Conservation (phyloP, 1,284 basidiomycete species). For the Volvariella volvacea region DNA sequence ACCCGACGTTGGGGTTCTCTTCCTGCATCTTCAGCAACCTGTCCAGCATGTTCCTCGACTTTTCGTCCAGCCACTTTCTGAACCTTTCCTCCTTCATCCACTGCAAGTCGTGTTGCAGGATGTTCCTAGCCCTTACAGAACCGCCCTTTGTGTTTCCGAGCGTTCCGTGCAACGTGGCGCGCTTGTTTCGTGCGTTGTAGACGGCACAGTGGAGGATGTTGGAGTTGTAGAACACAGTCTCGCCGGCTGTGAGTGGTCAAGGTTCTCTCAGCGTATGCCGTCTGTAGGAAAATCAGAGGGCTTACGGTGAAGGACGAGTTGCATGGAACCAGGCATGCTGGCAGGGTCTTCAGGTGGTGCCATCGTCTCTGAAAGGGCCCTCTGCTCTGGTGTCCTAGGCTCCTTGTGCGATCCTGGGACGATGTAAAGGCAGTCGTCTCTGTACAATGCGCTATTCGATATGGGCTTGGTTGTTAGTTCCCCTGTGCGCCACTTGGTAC, state of each 20-base stretch:
- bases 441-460: conserved; percentile 61
- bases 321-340: conserved; percentile 64
- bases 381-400: conserved; percentile 56
- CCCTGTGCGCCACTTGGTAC: background rate
- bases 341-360: conserved; percentile 52
- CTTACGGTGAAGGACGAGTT: conserved; percentile 54
- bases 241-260: conserved; percentile 52
- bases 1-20: conserved; percentile 36
- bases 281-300: conserved; percentile 4
- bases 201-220: conserved; percentile 75
- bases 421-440: conserved; percentile 69
- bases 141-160: conserved; percentile 66
- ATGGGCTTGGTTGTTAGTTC: too few species aligned
- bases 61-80: conserved; percentile 39
- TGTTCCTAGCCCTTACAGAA: conserved; percentile 60
- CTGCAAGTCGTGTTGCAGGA: conserved; percentile 72
- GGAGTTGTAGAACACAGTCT: conserved; percentile 79
- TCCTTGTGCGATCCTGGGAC: conserved; percentile 66
- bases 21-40: conserved; percentile 54
- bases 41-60: conserved; percentile 52
- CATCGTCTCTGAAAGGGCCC: conserved; percentile 46
- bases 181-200: conserved; percentile 46
- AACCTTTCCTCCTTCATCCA: conserved; percentile 70
- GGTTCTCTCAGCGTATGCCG: background rate
- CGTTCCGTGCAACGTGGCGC: conserved; percentile 71